Evolutionary conservation across 1,284 basidiomycete species (phyloP).

Genomic region (Mixia osmundae): DNA sequence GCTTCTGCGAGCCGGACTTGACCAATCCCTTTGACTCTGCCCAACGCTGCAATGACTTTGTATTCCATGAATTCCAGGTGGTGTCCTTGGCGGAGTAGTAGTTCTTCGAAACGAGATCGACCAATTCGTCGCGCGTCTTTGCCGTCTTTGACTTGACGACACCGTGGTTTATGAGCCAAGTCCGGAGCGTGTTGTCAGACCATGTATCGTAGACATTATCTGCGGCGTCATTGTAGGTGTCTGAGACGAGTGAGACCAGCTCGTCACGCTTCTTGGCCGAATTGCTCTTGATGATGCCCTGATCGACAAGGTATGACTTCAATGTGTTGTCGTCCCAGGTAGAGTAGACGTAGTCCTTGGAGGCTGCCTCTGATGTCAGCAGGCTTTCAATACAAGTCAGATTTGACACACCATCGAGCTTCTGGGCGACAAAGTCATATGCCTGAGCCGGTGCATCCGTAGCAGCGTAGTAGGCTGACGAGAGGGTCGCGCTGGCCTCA

Average conservation of each 20-base stretch:
- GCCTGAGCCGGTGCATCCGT: conserved; percentile 22
- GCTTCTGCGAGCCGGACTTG: conserved; percentile 12
- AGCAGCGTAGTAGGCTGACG: conserved; percentile 18
- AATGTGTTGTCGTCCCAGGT: conserved; percentile 53
- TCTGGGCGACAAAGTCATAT: conserved; percentile 26
- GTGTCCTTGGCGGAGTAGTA: conserved; percentile 41
- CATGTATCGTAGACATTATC: conserved; percentile 55
- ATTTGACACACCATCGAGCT: conserved; percentile 28
- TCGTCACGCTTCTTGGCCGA: conserved; percentile 13
- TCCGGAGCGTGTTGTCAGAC: conserved; percentile 26
- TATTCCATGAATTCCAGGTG: conserved; percentile 20
- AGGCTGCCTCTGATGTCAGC: too few relatives aligned
- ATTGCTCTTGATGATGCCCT: conserved; percentile 40
- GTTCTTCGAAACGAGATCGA: conserved; percentile 46
- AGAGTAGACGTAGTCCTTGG: conserved; percentile 66
- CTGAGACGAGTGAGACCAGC: conserved; percentile 25
- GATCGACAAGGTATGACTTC: conserved; percentile 40
- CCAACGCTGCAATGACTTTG: conserved; percentile 13
- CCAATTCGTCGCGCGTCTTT: conserved; percentile 43
- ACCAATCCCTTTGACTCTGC: conserved; percentile 15
- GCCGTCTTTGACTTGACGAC: conserved; percentile 36
- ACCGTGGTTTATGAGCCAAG: conserved; percentile 30
- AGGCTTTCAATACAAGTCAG: neutral
- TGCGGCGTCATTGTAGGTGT: conserved; percentile 36
- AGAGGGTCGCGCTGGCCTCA: conserved; percentile 2